Percentiles rank a stretch among this genome's conserved stretches.
These are phyloP conservation scores for Diaporthe helianthi DNA, from an alignment of 2,329 filamentous ascomycete species.

Conservation along the genomic window DNA sequence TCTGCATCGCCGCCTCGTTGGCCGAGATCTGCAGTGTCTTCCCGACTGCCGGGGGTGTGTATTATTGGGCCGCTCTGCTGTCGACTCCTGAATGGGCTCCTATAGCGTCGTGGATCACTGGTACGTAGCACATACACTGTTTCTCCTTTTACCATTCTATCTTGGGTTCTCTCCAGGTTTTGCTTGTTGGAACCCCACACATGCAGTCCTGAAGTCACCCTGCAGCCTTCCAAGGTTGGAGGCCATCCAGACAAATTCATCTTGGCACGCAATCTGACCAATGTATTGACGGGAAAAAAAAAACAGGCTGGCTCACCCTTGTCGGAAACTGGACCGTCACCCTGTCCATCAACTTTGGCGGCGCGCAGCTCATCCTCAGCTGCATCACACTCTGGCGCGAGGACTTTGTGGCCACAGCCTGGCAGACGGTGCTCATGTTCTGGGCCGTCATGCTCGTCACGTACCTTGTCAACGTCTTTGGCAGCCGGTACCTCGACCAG, in stretches of 20 bases:
- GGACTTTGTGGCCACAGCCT: constrained; percentile 69
- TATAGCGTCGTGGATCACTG: constrained; percentile 70
- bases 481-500: constrained; percentile 64
- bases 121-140: constrained; percentile 2
- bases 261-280: background rate
- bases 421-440: constrained; percentile 75
- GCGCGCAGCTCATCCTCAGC: constrained; percentile 69
- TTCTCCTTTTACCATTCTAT: background rate
- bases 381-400: constrained; percentile 76
- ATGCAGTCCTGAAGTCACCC: no score
- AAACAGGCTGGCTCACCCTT: constrained; percentile 69
- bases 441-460: constrained; percentile 74
- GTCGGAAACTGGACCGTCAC: constrained; percentile 76
- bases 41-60: constrained; percentile 72
- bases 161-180: no score
- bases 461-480: constrained; percentile 70
- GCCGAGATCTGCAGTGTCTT: constrained; percentile 75
- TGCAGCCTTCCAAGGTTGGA: no score
- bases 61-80: constrained; percentile 76
- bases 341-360: constrained; percentile 73
- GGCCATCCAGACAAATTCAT: background rate
- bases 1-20: constrained; percentile 69
- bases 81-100: constrained; percentile 70
- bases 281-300: no score
- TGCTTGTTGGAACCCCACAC: no score